Evolutionary conservation across 805 yeast species (phyloP), one percentile per base, ranked within the genome.

Genomic region (Teunomyces kruisii): DNA sequence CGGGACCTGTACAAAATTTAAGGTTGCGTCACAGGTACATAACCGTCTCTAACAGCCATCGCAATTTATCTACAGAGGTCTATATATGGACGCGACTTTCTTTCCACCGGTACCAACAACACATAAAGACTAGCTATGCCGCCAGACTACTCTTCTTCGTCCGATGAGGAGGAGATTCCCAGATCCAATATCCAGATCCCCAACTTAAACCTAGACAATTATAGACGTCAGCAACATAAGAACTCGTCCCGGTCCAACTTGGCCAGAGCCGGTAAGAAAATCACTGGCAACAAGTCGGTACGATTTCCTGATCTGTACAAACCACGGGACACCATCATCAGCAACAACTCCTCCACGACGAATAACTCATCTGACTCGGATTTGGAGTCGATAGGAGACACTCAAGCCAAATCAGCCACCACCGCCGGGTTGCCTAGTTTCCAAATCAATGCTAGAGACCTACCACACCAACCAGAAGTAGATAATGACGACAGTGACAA

Each of bases 111-210:
- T 22, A 7, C 33, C n/a, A 16, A 15, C n/a, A 15, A 32, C 10
- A 12, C 8, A 32, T 5, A 9, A 32, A 4, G 15, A 10, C 8
- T 12, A 32, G 17, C 9, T 4, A 35, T 35, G 38, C 15, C 38
- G n/a, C 38, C 26, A 5, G 38, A 22, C 28, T 35, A 19, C 9
- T 28, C 40, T n/a, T 37, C 42, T 31, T 40, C 32, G 14, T 66
- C 72, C 3, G 72, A 68, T 22, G 72, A 67, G 14, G 71, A 62
- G 27, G 43, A 45, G 22, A 48, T 49, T 39, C 54, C 52, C 57
- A 51, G 44, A 29, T 57, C 72, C 17, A 52, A 59, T 44, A 53
- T 69, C 45, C 59, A 59, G 30, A 53, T 69, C 36, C 72, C 74
- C 10, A 56, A 56, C 13, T 50, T 69, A 32, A 53, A 49, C 19